A percentile compares a stretch with the other conserved stretches of the same genome.
Evolutionary conservation across 345 rosid genomes (phyloP).

Genomic region (Eucalyptus dawsonii): DNA sequence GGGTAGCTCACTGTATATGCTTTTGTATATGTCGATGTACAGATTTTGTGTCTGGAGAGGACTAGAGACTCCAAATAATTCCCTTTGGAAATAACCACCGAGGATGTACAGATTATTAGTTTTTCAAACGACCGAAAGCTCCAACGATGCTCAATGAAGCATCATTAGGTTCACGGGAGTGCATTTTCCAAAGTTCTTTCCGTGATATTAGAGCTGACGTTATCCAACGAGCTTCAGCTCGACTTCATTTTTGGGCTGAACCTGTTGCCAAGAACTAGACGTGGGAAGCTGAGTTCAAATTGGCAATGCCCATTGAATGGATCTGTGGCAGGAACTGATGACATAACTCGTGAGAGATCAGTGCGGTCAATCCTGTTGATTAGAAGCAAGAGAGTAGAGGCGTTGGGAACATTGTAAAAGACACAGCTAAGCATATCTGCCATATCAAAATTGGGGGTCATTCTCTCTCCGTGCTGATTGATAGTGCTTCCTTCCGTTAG

Average conservation of each 20-base stretch:
- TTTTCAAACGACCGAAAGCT: background rate
- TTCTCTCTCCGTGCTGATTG: background rate
- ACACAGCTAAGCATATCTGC: background rate
- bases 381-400: background rate
- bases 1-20: background rate
- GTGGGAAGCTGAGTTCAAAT: background rate
- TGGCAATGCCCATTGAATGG: background rate
- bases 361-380: background rate
- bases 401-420: background rate
- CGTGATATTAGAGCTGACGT: background rate
- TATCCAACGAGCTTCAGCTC: background rate
- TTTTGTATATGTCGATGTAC: background rate
- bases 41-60: background rate
- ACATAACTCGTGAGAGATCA: background rate
- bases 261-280: background rate
- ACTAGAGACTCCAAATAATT: background rate
- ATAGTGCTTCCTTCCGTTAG: background rate
- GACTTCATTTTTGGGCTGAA: background rate
- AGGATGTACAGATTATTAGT: background rate
- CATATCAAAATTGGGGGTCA: background rate
- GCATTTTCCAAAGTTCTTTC: background rate
- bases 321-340: background rate
- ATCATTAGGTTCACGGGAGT: background rate
- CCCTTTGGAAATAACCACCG: background rate
- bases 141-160: background rate